Evolutionary conservation across 805 yeast species (phyloP).

Genomic region (Nakazawaea ishiwadae): DNA sequence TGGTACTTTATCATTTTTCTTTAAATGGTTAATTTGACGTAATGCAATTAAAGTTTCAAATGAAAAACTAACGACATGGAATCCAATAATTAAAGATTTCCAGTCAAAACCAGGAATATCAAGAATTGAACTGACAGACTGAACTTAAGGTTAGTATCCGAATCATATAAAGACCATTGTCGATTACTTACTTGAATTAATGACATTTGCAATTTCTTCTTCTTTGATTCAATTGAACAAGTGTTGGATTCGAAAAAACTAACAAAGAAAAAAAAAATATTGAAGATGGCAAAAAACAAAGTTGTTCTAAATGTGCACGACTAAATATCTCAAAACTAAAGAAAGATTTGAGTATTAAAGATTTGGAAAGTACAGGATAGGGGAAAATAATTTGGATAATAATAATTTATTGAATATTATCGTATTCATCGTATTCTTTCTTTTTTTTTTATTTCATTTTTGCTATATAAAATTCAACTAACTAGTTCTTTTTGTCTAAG

Average conservation of each 20-base stretch:
- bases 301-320: no score
- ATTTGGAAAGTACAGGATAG: no score
- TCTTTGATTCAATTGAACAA: background rate
- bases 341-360: no score
- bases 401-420: no score
- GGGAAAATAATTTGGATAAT: no score
- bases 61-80: slow-evolving; percentile 67
- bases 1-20: slow-evolving; percentile 51
- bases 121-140: slow-evolving; percentile 41
- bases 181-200: background rate
- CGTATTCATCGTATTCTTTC: slow-evolving; percentile 11
- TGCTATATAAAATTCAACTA: background rate
- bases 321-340: no score
- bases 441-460: background rate
- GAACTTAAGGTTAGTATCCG: slow-evolving; percentile 19
- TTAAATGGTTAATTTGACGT: slow-evolving; percentile 72
- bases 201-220: background rate
- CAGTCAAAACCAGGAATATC: slow-evolving; percentile 74
- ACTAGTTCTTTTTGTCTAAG: no score
- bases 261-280: no score
- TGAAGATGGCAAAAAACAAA: no score
- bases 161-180: no score
- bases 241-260: no score
- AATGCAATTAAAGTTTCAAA: slow-evolving; percentile 71
- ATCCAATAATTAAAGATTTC: slow-evolving; percentile 71